These are phyloP conservation scores for Leccinum barrowsii DNA, from an alignment of 768 basidiomycete species.

Conservation along the genomic window DNA sequence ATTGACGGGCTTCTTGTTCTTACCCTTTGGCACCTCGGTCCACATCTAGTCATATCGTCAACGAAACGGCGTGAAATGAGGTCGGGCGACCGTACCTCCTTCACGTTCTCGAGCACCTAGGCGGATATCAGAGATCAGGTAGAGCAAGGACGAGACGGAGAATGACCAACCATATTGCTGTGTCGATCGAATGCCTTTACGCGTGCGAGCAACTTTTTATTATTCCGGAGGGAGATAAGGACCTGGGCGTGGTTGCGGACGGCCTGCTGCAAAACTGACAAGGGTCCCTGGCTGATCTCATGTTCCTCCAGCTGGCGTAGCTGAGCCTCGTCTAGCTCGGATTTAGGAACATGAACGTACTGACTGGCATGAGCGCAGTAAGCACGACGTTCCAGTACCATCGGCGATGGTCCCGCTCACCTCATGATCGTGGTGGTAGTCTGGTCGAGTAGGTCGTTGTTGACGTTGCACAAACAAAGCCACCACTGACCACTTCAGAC, in stretches of 20 bases:
- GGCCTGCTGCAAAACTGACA: conserved; percentile 94
- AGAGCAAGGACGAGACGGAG: background rate
- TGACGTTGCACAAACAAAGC: conserved; percentile 32
- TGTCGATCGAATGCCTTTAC: conserved; percentile 99
- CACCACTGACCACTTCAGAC: background rate
- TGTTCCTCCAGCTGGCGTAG: conserved; percentile 95
- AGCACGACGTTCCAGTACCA: conserved; percentile 5
- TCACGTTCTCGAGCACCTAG: conserved; percentile 97
- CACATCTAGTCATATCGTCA: conserved; percentile 72
- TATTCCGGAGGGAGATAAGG: conserved; percentile 94
- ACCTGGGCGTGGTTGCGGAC: conserved; percentile 98
- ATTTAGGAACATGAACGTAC: conserved; percentile 95
- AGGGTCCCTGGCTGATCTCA: conserved; percentile 96
- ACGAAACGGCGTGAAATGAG: background rate
- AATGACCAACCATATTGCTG: conserved; percentile 85
- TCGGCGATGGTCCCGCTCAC: conserved; percentile 18
- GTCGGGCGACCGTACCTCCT: conserved; percentile 62
- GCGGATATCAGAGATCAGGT: conserved; percentile 7
- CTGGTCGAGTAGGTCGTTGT: conserved; percentile 19
- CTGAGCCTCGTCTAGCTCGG: conserved; percentile 96
- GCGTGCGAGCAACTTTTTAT: conserved; percentile 93
- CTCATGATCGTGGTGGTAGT: conserved; percentile 28
- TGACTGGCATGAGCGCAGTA: conserved; percentile 52
- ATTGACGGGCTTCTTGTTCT: conserved; percentile 98
- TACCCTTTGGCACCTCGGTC: conserved; percentile 97